Percentiles rank a stretch among this genome's conserved stretches.
phyloP scores from a whole-genome alignment of 2,329 filamentous ascomycete genomes.

The Leptographium wingfieldii region DNA sequence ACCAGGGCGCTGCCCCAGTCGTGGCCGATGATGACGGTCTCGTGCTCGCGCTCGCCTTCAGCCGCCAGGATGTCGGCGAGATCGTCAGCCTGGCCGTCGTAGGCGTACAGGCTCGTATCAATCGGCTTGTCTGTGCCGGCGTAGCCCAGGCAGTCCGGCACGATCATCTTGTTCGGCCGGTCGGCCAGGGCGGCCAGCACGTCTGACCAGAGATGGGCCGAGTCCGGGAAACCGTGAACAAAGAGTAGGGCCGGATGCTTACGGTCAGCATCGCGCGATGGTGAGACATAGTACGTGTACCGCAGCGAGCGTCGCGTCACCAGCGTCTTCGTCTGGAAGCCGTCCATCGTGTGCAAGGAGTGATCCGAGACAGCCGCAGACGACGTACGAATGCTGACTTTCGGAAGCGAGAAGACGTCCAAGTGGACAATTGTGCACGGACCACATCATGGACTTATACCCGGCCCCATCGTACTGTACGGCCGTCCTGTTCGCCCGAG shows the following conservation, averaged over 20 bases:
- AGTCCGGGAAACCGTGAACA: constrained; percentile 37
- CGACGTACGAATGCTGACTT: too few species aligned
- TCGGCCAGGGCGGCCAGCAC: constrained; percentile 18
- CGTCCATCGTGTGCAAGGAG: constrained; percentile 11
- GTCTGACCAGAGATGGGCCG: constrained; percentile 29
- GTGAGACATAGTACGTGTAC: constrained; percentile 27
- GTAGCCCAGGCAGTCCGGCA: constrained; percentile 26
- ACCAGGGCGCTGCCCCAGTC: constrained; percentile 33
- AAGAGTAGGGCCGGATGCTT: constrained; percentile 24
- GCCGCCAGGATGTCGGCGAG: constrained; percentile 24
- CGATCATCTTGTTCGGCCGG: constrained; percentile 24
- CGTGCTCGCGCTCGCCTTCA: background rate
- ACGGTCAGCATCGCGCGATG: background rate
- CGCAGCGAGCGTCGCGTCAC: constrained; percentile 19
- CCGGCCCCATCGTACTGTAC: too few species aligned
- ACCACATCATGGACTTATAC: too few species aligned
- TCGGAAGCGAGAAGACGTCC: too few species aligned
- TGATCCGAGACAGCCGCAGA: background rate
- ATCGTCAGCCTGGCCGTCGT: constrained; percentile 23
- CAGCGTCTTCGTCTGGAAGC: constrained; percentile 17
- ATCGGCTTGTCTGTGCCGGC: constrained; percentile 27
- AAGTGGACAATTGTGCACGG: too few species aligned
- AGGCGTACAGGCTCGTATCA: constrained; percentile 23
- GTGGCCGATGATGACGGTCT: constrained; percentile 30
- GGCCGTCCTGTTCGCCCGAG: too few species aligned